phyloP scores from a whole-genome alignment of 805 yeast species.

The Starmera quercuum region DNA sequence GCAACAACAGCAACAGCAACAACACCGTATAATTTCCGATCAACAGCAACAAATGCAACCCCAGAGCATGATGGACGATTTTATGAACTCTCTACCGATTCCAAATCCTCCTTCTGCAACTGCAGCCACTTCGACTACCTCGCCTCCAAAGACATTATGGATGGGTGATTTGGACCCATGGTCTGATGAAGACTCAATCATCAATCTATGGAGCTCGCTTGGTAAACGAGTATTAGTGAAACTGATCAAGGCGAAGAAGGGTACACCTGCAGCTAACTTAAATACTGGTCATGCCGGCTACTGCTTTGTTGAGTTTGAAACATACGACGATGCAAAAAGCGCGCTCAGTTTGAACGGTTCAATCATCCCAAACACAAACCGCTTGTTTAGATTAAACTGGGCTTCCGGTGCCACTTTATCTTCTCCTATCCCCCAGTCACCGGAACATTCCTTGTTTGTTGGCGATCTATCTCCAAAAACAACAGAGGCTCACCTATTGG shows the following conservation, averaged over 20 bases:
- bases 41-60: no score
- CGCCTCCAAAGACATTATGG: conserved; percentile 70
- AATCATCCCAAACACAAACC: conserved; percentile 52
- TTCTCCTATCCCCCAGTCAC: conserved; percentile 64
- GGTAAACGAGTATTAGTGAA: conserved; percentile 56
- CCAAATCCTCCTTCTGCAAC: conserved; percentile 50
- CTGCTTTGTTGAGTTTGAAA: conserved; percentile 70
- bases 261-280: conserved; percentile 25
- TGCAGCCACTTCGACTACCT: conserved; percentile 35
- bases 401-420: conserved; percentile 74
- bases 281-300: conserved; percentile 50
- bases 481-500: conserved; percentile 71
- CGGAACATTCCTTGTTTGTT: conserved; percentile 74
- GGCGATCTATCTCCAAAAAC: conserved; percentile 76
- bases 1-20: conserved; percentile 23
- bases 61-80: no score
- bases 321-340: conserved; percentile 59
- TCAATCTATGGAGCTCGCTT: conserved; percentile 52
- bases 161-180: conserved; percentile 85
- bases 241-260: conserved; percentile 47
- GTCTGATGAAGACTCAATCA: conserved; percentile 58
- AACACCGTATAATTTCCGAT: conserved; percentile 21
- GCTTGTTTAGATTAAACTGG: conserved; percentile 73
- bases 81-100: conserved; percentile 16
- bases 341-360: conserved; percentile 64